Conservation (phyloP, 352 stramenopile species). For the Pythium periplocum region DNA sequence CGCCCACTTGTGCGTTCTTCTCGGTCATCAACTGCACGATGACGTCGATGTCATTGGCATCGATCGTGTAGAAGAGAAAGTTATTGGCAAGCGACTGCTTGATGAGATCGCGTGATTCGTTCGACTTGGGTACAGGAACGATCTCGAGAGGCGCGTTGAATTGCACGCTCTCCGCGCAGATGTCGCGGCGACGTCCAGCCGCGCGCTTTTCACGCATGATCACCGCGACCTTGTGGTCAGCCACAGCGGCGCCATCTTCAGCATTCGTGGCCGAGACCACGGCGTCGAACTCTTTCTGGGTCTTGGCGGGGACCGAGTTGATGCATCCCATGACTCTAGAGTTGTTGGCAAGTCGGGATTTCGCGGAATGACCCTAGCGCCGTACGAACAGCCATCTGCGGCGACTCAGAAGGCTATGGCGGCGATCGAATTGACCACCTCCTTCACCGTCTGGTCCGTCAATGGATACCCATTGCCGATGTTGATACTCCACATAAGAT, state of each 20-base stretch:
- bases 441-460: no score
- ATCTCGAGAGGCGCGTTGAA: conserved; percentile 45
- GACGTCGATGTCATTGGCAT: conserved; percentile 37
- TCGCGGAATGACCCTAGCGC: no score
- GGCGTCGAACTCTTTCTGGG: conserved; percentile 36
- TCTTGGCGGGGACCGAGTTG: conserved; percentile 49
- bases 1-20: conserved; percentile 26
- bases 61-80: conserved; percentile 65
- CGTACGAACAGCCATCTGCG: no score
- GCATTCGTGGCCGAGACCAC: conserved; percentile 21
- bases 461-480: no score
- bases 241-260: conserved; percentile 9
- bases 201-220: conserved; percentile 68
- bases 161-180: conserved; percentile 69
- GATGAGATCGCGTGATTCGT: conserved; percentile 41
- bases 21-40: conserved; percentile 52
- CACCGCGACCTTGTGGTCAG: conserved; percentile 38
- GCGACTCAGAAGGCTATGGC: no score
- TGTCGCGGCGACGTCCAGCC: conserved; percentile 48
- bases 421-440: no score
- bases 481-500: no score
- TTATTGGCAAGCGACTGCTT: conserved; percentile 55
- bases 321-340: conserved; percentile 43
- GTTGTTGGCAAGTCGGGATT: no score
- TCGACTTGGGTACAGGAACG: conserved; percentile 30